Percentiles rank a stretch among this genome's conserved stretches.
These are phyloP conservation scores for Saturnispora silvae DNA, from an alignment of 805 yeast genomes.

Conservation along the genomic window DNA sequence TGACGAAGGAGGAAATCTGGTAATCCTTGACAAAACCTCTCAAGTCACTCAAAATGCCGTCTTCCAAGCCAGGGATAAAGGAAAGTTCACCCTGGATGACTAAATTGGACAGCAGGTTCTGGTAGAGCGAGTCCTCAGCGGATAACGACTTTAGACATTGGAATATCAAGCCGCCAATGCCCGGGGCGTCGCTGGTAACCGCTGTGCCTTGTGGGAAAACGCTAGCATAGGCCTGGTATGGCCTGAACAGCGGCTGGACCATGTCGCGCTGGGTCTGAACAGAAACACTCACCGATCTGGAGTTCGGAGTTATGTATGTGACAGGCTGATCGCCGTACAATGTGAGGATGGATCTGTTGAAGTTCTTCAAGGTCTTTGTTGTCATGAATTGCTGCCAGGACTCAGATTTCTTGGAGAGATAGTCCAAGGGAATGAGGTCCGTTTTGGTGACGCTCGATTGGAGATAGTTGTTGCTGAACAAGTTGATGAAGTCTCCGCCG, in stretches of 20 bases:
- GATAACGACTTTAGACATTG: constrained; percentile 37
- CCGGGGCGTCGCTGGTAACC: constrained; percentile 41
- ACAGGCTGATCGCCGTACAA: constrained; percentile 6
- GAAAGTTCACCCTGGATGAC: constrained; percentile 56
- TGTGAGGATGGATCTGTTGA: constrained; percentile 4
- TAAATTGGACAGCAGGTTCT: constrained; percentile 33
- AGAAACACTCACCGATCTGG: constrained; percentile 25
- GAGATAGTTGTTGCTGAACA: constrained; percentile 45
- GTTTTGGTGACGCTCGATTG: constrained; percentile 13
- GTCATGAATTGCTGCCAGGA: constrained; percentile 14
- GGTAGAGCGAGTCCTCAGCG: constrained; percentile 31
- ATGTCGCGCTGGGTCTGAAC: constrained; percentile 17
- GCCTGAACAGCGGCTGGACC: constrained; percentile 65
- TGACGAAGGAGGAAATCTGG: constrained; percentile 30
- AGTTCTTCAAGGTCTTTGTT: constrained; percentile 22
- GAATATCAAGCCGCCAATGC: constrained; percentile 35
- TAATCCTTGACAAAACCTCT: constrained; percentile 43
- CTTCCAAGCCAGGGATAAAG: constrained; percentile 43
- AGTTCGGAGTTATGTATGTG: constrained; percentile 31
- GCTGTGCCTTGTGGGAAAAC: constrained; percentile 5
- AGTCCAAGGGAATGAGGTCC: constrained; percentile 11
- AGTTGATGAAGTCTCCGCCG: constrained; percentile 78
- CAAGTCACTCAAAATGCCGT: constrained; percentile 45
- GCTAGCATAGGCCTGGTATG: constrained; percentile 33
- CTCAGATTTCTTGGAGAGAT: neutral